Base-by-base conservation (phyloP, 2,329 filamentous ascomycete species). In the Ceratocystis diversiconidia region DNA sequence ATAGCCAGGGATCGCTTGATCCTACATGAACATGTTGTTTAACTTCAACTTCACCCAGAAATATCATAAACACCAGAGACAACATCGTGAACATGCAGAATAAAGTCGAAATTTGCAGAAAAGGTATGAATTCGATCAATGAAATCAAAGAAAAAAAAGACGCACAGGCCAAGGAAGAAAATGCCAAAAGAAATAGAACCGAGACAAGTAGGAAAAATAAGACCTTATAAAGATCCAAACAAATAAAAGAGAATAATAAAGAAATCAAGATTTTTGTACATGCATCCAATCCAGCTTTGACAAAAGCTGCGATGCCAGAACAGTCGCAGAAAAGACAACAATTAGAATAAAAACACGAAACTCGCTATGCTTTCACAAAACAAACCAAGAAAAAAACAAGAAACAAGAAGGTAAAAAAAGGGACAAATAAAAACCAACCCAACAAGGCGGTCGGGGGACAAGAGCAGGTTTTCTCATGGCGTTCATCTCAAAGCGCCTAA, bases 311-410 rank as follows among this genome's bases (percentile, higher is more conserved):
- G 55, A 59, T 32, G 55, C 55, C 12, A 50, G 19, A 62, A 30
- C n/a, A 28, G 7, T 15, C 5, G 30, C 43, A 62, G 43, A 62
- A 32, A 46, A n/a, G 19, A 62, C 17, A 44, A 32, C 19, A 30
- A 48, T 32, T 46, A 48, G 60, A 68, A 63, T 28, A 69, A 71
- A 44, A 59, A 63, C 67, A 55, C 67, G 66, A 74, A 76, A 68
- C 70, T 74, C 75, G 75, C 75, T 76, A 77, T 77, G 75, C 75
- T 74, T 41, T 41, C 72, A 72, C 60, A 72, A 69, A 71, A 70
- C 72, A 69, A 70, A 48, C 63, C 59, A 61, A 69, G 70, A 68
- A 70, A 69, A 70, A 69, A 67, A 61, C 10, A 41, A 41, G n/a
- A 22, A 57, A 22, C 12, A 41, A 43, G 5, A 55, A 8, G 25